Conservation (phyloP, 2,329 filamentous ascomycete species). For the Colletotrichum spinosum region DNA sequence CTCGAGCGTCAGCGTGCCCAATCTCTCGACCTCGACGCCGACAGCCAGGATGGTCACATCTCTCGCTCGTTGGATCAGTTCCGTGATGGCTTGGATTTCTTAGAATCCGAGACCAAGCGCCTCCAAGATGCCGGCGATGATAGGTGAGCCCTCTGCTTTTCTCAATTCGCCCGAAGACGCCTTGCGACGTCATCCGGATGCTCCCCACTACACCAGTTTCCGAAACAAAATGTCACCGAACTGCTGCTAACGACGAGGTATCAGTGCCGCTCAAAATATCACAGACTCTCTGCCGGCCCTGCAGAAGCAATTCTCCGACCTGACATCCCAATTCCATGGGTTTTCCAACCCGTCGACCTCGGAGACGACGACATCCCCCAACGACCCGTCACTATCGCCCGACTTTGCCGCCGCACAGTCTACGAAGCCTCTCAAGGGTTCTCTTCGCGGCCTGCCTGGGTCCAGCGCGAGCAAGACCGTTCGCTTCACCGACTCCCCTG, state of each 20-base stretch:
- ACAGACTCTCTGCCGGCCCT: slow-evolving; percentile 76
- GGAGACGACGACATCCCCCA: slow-evolving; percentile 68
- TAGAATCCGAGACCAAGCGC: slow-evolving; percentile 73
- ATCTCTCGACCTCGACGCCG: slow-evolving; percentile 80
- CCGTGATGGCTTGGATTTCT: slow-evolving; percentile 78
- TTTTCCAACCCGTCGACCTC: slow-evolving; percentile 63
- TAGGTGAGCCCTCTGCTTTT: slow-evolving; percentile 57
- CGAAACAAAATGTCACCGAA: not conserved
- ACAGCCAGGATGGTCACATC: slow-evolving; percentile 89
- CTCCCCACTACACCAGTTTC: slow-evolving; percentile 39
- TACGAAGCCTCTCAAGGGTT: slow-evolving; percentile 42
- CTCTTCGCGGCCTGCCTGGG: slow-evolving; percentile 47
- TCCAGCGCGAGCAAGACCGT: slow-evolving; percentile 74
- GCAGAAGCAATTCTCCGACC: slow-evolving; percentile 78
- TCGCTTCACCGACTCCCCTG: slow-evolving; percentile 80
- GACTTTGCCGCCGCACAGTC: slow-evolving; percentile 75
- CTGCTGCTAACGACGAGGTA: not conserved
- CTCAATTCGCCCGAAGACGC: slow-evolving; percentile 1
- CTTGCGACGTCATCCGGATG: slow-evolving; percentile 15
- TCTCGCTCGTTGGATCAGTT: slow-evolving; percentile 89
- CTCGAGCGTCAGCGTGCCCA: slow-evolving; percentile 91
- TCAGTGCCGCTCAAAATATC: slow-evolving; percentile 61
- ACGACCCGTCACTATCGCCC: slow-evolving; percentile 69
- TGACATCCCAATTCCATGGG: slow-evolving; percentile 84
- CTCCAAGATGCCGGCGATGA: slow-evolving; percentile 74